Conservation (phyloP, 768 basidiomycete genomes). For the Dacryopinax primogenitus region DNA sequence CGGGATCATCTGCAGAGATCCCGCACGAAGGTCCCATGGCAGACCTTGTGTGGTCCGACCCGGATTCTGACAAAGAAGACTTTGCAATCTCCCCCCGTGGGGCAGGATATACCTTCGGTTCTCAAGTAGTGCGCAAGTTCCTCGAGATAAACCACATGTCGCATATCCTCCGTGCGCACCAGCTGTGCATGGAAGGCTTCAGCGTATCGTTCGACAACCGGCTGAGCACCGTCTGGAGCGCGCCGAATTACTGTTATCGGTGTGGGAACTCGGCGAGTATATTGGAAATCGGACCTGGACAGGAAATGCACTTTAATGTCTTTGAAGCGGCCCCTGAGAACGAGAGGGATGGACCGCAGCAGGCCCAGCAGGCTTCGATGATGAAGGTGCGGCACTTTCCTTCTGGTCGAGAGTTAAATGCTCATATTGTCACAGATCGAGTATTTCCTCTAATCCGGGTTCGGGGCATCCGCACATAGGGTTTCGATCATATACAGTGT, state of each 20-base stretch:
- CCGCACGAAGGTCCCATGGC: slow-evolving; percentile 99
- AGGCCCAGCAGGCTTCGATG: slow-evolving; percentile 54
- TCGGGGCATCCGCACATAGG: too few relatives aligned
- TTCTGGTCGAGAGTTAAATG: background rate
- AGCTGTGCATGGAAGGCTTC: slow-evolving; percentile 99
- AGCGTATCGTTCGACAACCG: slow-evolving; percentile 93
- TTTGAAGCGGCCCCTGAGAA: slow-evolving; percentile 99
- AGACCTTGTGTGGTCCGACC: slow-evolving; percentile 99
- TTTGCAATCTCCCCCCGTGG: slow-evolving; percentile 99
- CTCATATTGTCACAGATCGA: background rate
- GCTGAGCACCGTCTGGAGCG: slow-evolving; percentile 95
- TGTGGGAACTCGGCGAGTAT: slow-evolving; percentile 97
- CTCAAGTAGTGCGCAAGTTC: slow-evolving; percentile 95
- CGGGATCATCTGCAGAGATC: slow-evolving; percentile 52
- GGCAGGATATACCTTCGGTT: slow-evolving; percentile 97
- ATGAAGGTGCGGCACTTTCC: slow-evolving; percentile 42
- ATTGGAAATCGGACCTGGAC: slow-evolving; percentile 85
- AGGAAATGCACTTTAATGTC: slow-evolving; percentile 83
- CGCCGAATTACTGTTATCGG: slow-evolving; percentile 97
- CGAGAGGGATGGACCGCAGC: slow-evolving; percentile 82
- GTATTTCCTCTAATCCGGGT: slow-evolving; percentile 7
- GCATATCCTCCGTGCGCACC: slow-evolving; percentile 94
- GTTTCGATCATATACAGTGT: background rate
- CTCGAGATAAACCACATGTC: slow-evolving; percentile 91
- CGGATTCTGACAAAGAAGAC: slow-evolving; percentile 97